Base-by-base conservation (phyloP, 2,329 filamentous ascomycete genomes). In the Curvularia verruculosa region DNA sequence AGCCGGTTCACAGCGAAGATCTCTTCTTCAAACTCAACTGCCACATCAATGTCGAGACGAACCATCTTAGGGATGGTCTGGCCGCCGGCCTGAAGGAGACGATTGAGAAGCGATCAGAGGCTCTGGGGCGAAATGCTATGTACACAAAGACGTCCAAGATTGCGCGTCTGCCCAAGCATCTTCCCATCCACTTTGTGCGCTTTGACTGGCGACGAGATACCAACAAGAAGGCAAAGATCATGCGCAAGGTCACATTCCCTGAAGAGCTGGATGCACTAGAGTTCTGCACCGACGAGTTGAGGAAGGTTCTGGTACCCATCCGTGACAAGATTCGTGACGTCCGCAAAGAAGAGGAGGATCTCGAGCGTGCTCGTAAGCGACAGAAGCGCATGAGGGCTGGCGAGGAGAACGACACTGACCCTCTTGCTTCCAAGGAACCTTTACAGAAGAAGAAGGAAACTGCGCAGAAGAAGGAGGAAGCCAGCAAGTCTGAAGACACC, bases 201-300 rank as follows among this genome's bases (percentile, higher is more conserved):
- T 99, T 99, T 81, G 97, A 94, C 81, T 99, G 95, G 95, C 94
- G 96, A 74, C 87, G 89, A 45, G 92, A 96, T 66, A 92, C 91
- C 3, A 89, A 96, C 78, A 98, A 98, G 82, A 99, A 99, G 83
- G 93, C 94, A 65, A 99, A 99, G 84, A 99, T 99, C 69, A 94
- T 99, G 91, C 91, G 93, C 75, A 99, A 98, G 80, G 95, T 99
- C 55, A 94, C 92, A 0, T 99, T 99, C 75, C 94, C 94, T 6
- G 88, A 91, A 49, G 95, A 99, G 78, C 82, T 99, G 31, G 95
- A 99, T 71, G 87, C 91, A 37, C 88, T 96, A 21, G 95, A 99
- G 74, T 97, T 96, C 78, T 99, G 95, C 78, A 94, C 93, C 12
- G 93, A 98, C 24, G 89, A 95, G 51, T 82, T 99, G 61, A 89